Evolutionary conservation across 495 filamentous ascomycete genomes (phyloP).

Genomic region (Aspergillus egyptiacus): DNA sequence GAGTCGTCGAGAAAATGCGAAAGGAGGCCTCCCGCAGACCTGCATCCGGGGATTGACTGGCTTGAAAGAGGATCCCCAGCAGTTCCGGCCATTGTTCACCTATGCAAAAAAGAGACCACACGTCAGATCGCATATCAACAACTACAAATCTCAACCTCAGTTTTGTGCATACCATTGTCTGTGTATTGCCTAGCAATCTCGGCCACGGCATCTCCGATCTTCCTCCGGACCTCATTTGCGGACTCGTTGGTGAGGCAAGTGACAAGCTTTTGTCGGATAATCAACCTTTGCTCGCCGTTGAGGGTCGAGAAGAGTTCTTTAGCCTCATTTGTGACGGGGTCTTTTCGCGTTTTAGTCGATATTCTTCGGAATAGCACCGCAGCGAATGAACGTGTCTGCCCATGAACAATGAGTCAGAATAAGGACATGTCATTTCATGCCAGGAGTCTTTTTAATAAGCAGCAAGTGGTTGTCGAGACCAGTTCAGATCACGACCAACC

Average conservation of each 20-base stretch:
- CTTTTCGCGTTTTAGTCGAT: conserved; percentile 77
- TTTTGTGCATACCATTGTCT: conserved; percentile 64
- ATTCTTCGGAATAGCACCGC: conserved; percentile 94
- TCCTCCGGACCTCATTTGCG: conserved; percentile 71
- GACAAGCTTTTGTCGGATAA: conserved; percentile 77
- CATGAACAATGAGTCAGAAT: conserved; percentile 9
- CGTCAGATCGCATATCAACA: conserved; percentile 17
- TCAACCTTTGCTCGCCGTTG: conserved; percentile 58
- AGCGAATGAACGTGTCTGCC: conserved; percentile 76
- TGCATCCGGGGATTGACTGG: conserved; percentile 76
- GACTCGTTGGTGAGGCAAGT: conserved; percentile 66
- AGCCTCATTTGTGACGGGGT: conserved; percentile 58
- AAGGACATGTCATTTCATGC: background rate
- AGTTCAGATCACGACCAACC: background rate
- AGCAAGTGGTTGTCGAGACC: background rate
- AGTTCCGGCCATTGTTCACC: conserved; percentile 89
- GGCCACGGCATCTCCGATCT: conserved; percentile 92
- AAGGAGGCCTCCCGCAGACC: conserved; percentile 85
- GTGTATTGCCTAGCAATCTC: conserved; percentile 92
- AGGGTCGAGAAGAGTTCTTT: conserved; percentile 80
- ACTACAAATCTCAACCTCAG: conserved; percentile 3
- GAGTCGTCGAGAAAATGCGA: conserved; percentile 90
- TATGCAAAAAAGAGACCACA: conserved; percentile 30
- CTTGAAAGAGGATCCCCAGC: conserved; percentile 73
- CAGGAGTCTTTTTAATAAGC: background rate